A percentile compares a stretch with the other conserved stretches of the same genome.
These are phyloP conservation scores for Phytophthora constricta DNA, from an alignment of 352 stramenopile genomes.

Conservation along the genomic window DNA sequence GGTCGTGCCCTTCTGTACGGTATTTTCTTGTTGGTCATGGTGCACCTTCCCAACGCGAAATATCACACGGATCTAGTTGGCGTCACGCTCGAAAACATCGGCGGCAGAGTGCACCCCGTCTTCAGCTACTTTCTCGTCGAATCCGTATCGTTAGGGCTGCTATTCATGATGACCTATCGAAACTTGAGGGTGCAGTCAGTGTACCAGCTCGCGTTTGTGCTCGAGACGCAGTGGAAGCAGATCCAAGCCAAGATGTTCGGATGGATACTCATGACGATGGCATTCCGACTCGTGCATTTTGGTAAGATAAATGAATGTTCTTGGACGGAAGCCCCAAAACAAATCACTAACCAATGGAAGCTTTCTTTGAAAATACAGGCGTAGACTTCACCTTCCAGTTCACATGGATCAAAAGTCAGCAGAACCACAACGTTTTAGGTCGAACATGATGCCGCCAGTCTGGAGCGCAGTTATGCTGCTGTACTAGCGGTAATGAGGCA, in stretches of 20 bases:
- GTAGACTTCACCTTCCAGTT: neutral
- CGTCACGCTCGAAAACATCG: conserved; percentile 13
- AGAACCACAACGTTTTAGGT: too few species aligned
- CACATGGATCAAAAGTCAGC: neutral
- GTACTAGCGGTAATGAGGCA: too few species aligned
- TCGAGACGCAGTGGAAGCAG: conserved; percentile 35
- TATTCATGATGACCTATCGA: conserved; percentile 19
- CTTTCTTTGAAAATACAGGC: too few species aligned
- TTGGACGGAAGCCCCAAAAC: too few species aligned
- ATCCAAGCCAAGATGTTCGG: conserved; percentile 44
- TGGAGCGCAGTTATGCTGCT: too few species aligned
- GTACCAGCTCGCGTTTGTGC: conserved; percentile 46
- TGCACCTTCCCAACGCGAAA: conserved; percentile 29
- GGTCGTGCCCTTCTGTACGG: conserved; percentile 47
- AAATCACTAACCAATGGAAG: too few species aligned
- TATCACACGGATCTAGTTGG: conserved; percentile 42
- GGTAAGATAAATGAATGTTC: too few species aligned
- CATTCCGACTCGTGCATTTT: conserved; percentile 35
- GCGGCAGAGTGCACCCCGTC: conserved; percentile 21
- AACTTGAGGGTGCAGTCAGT: conserved; percentile 26
- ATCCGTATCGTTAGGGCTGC: conserved; percentile 29
- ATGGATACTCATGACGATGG: conserved; percentile 37
- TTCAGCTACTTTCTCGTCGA: conserved; percentile 39
- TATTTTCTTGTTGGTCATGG: conserved; percentile 35
- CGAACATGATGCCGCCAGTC: too few species aligned